These are phyloP conservation scores for Colletotrichum zoysiae DNA, from an alignment of 2,329 filamentous ascomycete species.

Conservation along the genomic window DNA sequence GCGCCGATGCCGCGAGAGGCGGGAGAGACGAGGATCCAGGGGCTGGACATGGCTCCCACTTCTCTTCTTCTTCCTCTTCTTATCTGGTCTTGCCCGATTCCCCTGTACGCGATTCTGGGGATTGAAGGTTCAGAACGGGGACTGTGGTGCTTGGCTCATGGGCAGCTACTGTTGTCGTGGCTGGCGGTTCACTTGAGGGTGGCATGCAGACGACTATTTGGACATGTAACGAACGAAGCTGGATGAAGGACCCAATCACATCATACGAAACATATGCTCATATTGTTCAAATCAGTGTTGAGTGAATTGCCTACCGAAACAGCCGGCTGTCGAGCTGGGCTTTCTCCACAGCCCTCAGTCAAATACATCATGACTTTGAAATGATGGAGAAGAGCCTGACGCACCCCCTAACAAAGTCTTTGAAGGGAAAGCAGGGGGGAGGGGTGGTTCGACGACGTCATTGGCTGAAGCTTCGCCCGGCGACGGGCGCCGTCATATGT, in stretches of 20 bases:
- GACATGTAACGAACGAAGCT: background rate
- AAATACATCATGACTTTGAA: conserved; percentile 43
- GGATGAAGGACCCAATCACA: background rate
- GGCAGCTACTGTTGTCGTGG: background rate
- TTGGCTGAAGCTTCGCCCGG: conserved; percentile 7
- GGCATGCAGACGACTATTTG: background rate
- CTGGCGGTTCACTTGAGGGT: background rate
- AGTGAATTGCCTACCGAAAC: background rate
- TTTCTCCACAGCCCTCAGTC: conserved; percentile 29
- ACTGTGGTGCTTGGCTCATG: background rate
- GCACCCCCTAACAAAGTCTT: background rate
- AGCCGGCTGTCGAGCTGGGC: background rate
- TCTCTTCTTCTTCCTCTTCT: background rate
- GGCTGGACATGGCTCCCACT: conserved; percentile 55
- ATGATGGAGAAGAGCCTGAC: conserved; percentile 9
- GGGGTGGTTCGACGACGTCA: conserved; percentile 32
- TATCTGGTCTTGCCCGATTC: background rate
- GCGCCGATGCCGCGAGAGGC: conserved; percentile 63
- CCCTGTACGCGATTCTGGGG: background rate
- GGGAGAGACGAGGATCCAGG: conserved; percentile 64
- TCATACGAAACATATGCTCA: background rate
- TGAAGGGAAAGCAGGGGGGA: background rate
- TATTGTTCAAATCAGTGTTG: background rate
- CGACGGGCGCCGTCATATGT: background rate
- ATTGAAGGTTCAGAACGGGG: background rate